phyloP scores from a whole-genome alignment of 345 rosid species.

The Reutealis trisperma region DNA sequence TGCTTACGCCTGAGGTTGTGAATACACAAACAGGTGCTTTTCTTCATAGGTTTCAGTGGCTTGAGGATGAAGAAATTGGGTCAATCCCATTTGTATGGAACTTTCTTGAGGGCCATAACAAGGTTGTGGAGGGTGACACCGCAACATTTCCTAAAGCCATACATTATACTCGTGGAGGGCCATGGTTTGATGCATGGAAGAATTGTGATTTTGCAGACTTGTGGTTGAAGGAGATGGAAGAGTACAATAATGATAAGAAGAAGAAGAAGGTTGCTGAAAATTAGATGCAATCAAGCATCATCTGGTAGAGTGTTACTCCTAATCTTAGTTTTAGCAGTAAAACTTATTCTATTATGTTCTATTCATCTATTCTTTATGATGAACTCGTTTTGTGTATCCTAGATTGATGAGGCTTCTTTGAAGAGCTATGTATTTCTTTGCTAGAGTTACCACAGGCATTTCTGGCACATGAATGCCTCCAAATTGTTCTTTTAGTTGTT shows the following conservation, averaged over 20 bases:
- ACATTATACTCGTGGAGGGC: slow-evolving; percentile 96
- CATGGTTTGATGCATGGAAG: slow-evolving; percentile 97
- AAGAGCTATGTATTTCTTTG: background rate
- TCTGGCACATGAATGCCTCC: background rate
- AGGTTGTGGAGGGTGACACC: slow-evolving; percentile 60
- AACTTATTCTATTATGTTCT: background rate
- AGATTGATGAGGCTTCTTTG: background rate
- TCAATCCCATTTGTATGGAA: slow-evolving; percentile 88
- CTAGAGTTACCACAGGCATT: slow-evolving; percentile 1
- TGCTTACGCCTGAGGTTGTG: slow-evolving; percentile 63
- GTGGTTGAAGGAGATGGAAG: slow-evolving; percentile 80
- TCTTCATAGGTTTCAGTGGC: slow-evolving; percentile 98
- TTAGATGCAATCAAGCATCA: background rate
- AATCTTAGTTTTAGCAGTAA: background rate
- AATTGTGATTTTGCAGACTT: slow-evolving; percentile 89
- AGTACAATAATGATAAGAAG: slow-evolving; percentile 30
- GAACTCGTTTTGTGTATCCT: background rate
- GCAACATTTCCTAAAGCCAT: slow-evolving; percentile 71
- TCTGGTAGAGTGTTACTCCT: background rate
- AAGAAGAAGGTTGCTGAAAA: slow-evolving; percentile 7
- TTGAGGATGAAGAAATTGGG: slow-evolving; percentile 82
- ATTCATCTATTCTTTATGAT: slow-evolving; percentile 5
- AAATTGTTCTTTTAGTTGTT: background rate
- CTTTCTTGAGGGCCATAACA: slow-evolving; percentile 94
- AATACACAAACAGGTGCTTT: slow-evolving; percentile 80